Base-by-base conservation (phyloP, 2,329 filamentous ascomycete species). In the Paraphaeosphaeria minitans region DNA sequence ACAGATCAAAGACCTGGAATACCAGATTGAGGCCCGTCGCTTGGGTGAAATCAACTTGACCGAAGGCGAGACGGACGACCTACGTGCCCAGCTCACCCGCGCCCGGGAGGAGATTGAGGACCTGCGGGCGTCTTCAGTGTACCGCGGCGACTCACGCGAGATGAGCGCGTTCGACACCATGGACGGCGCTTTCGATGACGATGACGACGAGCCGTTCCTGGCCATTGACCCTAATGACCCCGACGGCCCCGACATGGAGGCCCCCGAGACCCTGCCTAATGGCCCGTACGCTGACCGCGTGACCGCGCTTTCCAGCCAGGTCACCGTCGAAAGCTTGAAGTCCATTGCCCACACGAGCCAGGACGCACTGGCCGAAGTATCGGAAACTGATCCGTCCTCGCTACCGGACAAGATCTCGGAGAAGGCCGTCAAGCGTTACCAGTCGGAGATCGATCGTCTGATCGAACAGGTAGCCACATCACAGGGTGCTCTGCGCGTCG, bases 371-470 rank as follows among this genome's bases (percentile, higher is more conserved):
- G 60, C 63, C 24, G 66, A 71, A 9, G 53, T 62, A 4, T 68
- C 70, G 8, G 66, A 71, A 13, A 19, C 37, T n/a, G 43, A 58
- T 27, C 50, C 56, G 2, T 41, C 47, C 0, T 41, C 52, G 4
- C 55, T 70, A 8, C 63, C 68, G 1, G 67, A 74, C 49, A 68
- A 60, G 46, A 71, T 75, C 22, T 68, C 70, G 29, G 75, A 81
- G 48, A 71, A 78, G 53, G 70, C 73, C 8, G 62, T 72, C 27
- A 65, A 69, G 64, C 73, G 73, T 24, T 75, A 70, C 59, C 75
- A 81, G 60, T 69, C 75, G 27, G 77, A 79, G 54, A 75, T 82
- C 52, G 62, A 76, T 35, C 68, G 72, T 9, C 67, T 81, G 48
- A 72, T 67, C 48, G 66, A 68, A 13, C 69, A 79, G 55, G 72